Percentiles rank a stretch among this genome's conserved stretches.
Conservation (phyloP, 345 rosid species). For the Melaleuca alternifolia region DNA sequence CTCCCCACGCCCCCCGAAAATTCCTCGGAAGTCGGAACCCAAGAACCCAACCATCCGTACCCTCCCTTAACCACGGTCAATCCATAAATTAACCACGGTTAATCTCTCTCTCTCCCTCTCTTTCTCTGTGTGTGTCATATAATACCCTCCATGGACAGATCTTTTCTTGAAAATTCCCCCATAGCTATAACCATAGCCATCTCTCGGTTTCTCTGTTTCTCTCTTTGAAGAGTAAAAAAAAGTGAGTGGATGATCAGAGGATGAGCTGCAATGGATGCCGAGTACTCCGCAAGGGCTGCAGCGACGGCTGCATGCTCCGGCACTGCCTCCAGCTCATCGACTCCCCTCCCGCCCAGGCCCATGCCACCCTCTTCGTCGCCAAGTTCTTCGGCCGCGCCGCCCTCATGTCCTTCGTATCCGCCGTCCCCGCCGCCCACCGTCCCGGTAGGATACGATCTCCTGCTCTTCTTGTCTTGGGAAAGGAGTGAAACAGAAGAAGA, state of each 20-base stretch:
- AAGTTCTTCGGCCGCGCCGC: constrained; percentile 99
- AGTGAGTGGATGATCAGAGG: not conserved
- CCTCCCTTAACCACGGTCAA: not conserved
- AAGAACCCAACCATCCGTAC: not conserved
- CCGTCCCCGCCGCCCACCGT: constrained; percentile 81
- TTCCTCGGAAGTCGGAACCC: not conserved
- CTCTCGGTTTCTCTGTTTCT: not conserved
- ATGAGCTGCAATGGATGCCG: constrained; percentile 99
- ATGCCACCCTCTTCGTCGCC: constrained; percentile 97
- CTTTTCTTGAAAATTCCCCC: not conserved
- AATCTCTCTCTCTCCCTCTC: too few species aligned
- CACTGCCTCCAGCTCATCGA: constrained; percentile 92
- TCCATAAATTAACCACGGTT: not conserved
- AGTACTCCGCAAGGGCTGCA: constrained; percentile 96
- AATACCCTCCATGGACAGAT: not conserved
- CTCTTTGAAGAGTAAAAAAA: not conserved
- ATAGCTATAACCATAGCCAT: not conserved
- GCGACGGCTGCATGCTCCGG: constrained; percentile 78
- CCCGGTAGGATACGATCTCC: constrained; percentile 39
- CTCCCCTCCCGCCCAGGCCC: constrained; percentile 79
- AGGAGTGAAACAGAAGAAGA: too few species aligned
- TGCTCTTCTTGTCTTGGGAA: too few species aligned
- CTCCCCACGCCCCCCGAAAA: not conserved
- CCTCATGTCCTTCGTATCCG: constrained; percentile 87
- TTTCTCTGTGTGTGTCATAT: not conserved